Conservation (phyloP, 768 basidiomycete species). For the Xerocomellus dryophilus region DNA sequence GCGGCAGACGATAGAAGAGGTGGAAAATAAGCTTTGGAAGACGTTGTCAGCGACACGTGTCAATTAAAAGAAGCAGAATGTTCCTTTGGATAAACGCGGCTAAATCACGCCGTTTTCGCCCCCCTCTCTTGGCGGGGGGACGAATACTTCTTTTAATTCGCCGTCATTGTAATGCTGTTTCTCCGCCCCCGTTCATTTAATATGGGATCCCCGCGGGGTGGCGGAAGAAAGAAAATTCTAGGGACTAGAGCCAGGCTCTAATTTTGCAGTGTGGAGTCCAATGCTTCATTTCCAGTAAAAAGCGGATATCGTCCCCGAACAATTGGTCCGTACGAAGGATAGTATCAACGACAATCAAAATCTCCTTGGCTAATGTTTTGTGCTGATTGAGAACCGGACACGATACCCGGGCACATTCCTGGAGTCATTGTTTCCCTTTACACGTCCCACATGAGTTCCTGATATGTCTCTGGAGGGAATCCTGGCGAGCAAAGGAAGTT, state of each 20-base stretch:
- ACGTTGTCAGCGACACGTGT: conserved; percentile 18
- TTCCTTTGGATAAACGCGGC: neutral
- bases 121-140: neutral
- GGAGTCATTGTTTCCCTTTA: neutral
- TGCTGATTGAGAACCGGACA: neutral
- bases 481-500: conserved; percentile 23
- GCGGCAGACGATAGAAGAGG: conserved; percentile 46
- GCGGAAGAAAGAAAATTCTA: too few species aligned
- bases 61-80: neutral
- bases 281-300: too few species aligned
- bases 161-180: neutral
- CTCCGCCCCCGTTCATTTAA: neutral
- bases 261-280: neutral
- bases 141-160: neutral
- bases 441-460: conserved; percentile 15
- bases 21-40: conserved; percentile 63
- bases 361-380: too few species aligned
- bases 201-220: neutral
- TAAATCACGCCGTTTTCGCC: neutral
- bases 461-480: conserved; percentile 26
- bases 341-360: neutral
- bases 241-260: neutral
- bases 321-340: too few species aligned
- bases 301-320: neutral
- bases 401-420: neutral